Evolutionary conservation across 1,284 basidiomycete genomes (phyloP).

Genomic region (Sanghuangporus sanghuang): DNA sequence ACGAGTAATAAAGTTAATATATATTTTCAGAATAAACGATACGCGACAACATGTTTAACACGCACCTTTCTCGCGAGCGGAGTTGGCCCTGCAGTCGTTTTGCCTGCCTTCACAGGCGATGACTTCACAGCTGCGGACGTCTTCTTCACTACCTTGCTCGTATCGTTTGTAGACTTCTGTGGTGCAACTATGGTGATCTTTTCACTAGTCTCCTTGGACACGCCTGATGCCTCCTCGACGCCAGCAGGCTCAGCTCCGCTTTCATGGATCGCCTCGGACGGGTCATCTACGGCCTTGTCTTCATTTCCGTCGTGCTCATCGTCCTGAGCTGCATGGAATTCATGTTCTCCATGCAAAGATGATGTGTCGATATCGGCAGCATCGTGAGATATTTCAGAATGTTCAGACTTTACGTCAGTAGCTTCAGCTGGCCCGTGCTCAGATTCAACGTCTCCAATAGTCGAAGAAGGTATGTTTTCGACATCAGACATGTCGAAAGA

Average conservation of each 20-base stretch:
- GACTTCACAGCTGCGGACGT: conserved; percentile 12
- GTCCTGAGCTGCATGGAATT: conserved; percentile 11
- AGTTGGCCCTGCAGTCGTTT: conserved; percentile 26
- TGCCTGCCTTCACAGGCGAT: conserved; percentile 17
- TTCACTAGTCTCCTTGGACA: conserved; percentile 14
- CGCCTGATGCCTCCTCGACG: conserved; percentile 6
- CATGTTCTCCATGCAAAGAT: neutral
- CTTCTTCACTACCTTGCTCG: conserved; percentile 13
- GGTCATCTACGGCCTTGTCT: neutral
- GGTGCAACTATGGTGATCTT: neutral
- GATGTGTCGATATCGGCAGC: conserved; percentile 8
- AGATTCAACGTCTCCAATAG: neutral
- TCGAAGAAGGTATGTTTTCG: neutral
- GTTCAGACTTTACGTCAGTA: conserved; percentile 7
- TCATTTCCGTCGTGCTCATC: conserved; percentile 6
- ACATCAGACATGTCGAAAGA: conserved; percentile 14
- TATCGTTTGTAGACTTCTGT: conserved; percentile 9
- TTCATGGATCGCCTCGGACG: conserved; percentile 6
- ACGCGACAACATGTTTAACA: conserved; percentile 21
- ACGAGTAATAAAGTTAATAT: conserved; percentile 1
- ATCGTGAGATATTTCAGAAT: conserved; percentile 1
- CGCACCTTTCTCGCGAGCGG: conserved; percentile 63
- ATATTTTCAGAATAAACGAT: neutral
- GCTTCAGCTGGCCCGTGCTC: neutral
- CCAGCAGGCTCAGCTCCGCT: conserved; percentile 8